Percentiles rank a stretch among this genome's conserved stretches.
These are phyloP conservation scores for Phlebopus sp. DNA, from an alignment of 1,284 basidiomycete genomes.

Conservation along the genomic window DNA sequence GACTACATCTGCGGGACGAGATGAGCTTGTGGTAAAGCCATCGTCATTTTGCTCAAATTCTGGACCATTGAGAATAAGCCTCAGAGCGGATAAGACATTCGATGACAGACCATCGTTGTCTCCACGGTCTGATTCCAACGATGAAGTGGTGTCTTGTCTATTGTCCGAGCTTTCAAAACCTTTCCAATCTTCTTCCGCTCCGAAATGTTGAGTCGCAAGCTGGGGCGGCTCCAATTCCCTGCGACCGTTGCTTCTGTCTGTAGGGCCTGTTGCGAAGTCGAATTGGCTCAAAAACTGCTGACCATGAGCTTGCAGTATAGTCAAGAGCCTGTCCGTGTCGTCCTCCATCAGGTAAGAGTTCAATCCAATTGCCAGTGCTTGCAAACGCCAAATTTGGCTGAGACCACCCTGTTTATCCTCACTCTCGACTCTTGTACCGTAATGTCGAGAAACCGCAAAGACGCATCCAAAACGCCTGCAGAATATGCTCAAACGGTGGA, in stretches of 20 bases:
- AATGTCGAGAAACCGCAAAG: constrained; percentile 43
- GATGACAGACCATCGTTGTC: constrained; percentile 18
- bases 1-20: constrained; percentile 41
- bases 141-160: constrained; percentile 5
- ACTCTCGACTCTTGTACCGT: background rate
- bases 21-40: constrained; percentile 35
- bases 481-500: constrained; percentile 34
- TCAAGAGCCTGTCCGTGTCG: constrained; percentile 43
- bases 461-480: constrained; percentile 17
- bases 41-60: constrained; percentile 44
- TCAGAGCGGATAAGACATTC: background rate
- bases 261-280: constrained; percentile 26
- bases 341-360: constrained; percentile 9
- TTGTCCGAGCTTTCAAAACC: constrained; percentile 18
- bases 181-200: constrained; percentile 35
- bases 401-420: background rate
- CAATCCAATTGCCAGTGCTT: no score
- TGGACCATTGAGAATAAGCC: constrained; percentile 10
- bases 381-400: constrained; percentile 9
- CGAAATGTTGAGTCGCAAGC: background rate
- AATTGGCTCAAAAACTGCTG: constrained; percentile 61
- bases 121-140: constrained; percentile 15
- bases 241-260: constrained; percentile 19
- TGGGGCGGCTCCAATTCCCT: constrained; percentile 2
- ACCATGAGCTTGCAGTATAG: constrained; percentile 62